Evolutionary conservation across 768 basidiomycete species (phyloP).

Genomic region (Tricholoma terreum): DNA sequence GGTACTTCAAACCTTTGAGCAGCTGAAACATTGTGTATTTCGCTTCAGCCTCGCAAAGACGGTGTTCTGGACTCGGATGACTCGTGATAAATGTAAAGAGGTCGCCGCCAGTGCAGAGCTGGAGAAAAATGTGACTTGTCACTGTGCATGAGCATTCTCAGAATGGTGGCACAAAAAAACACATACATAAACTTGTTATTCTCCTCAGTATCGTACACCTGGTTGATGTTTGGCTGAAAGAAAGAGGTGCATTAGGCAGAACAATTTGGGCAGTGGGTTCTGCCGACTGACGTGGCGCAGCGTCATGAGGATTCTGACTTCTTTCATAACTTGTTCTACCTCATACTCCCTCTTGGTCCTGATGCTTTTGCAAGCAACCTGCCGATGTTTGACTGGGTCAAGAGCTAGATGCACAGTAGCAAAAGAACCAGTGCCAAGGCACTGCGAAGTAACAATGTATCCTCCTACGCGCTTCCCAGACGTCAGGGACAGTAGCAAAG

Average conservation of each 20-base stretch:
- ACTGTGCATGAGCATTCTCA: not conserved
- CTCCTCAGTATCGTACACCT: slow-evolving; percentile 67
- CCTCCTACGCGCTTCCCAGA: slow-evolving; percentile 52
- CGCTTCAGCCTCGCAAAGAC: slow-evolving; percentile 73
- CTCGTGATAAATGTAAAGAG: slow-evolving; percentile 82
- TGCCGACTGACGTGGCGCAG: slow-evolving; percentile 59
- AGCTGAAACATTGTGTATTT: slow-evolving; percentile 85
- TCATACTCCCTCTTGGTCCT: slow-evolving; percentile 60
- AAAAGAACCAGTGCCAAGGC: slow-evolving; percentile 78
- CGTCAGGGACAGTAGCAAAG: not conserved
- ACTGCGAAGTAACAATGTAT: slow-evolving; percentile 75
- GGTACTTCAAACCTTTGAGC: slow-evolving; percentile 64
- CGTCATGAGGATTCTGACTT: slow-evolving; percentile 69
- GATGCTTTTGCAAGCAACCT: slow-evolving; percentile 85
- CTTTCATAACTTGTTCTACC: slow-evolving; percentile 65
- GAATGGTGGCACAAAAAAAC: not conserved
- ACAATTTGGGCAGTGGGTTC: not conserved
- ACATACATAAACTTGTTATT: slow-evolving; percentile 57
- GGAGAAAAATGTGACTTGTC: slow-evolving; percentile 74
- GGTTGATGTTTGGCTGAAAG: slow-evolving; percentile 75
- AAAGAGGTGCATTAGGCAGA: not conserved
- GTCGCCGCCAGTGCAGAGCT: slow-evolving; percentile 83
- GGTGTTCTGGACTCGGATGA: slow-evolving; percentile 44
- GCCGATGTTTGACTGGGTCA: slow-evolving; percentile 57
- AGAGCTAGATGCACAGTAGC: slow-evolving; percentile 80